Evolutionary conservation across 306 rosid species (phyloP).

Genomic region (Cucurbita maxima): DNA sequence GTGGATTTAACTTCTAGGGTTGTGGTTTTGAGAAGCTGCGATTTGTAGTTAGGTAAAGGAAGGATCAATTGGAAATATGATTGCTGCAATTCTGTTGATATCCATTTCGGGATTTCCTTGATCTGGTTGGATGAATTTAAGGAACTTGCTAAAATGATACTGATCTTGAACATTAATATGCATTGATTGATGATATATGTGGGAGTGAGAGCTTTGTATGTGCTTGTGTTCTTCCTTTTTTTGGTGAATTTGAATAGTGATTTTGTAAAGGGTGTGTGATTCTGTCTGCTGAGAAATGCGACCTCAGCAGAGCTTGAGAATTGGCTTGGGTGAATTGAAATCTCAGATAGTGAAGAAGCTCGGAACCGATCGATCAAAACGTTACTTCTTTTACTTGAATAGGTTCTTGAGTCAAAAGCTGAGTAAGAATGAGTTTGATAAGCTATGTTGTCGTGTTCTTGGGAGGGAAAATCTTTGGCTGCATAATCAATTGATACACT

Average conservation of each 20-base stretch:
- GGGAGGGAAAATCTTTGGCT: slow-evolving; percentile 72
- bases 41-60: slow-evolving; percentile 34
- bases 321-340: slow-evolving; percentile 80
- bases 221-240: slow-evolving; percentile 1
- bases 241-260: slow-evolving; percentile 29
- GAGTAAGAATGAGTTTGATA: slow-evolving; percentile 78
- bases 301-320: slow-evolving; percentile 80
- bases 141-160: neutral
- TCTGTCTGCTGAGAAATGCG: slow-evolving; percentile 76
- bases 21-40: slow-evolving; percentile 42
- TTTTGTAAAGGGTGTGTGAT: slow-evolving; percentile 55
- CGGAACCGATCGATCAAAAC: slow-evolving; percentile 63
- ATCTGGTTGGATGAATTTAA: neutral
- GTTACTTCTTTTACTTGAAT: slow-evolving; percentile 52
- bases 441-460: slow-evolving; percentile 48
- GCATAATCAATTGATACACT: slow-evolving; percentile 70
- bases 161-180: neutral
- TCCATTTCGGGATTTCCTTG: neutral
- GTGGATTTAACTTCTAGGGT: slow-evolving; percentile 78
- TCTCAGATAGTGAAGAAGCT: slow-evolving; percentile 71
- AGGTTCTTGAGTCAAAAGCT: slow-evolving; percentile 77
- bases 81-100: slow-evolving; percentile 13
- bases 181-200: slow-evolving; percentile 19
- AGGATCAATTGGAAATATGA: slow-evolving; percentile 20
- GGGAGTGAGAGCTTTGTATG: slow-evolving; percentile 28